phyloP scores from a whole-genome alignment of 2,329 filamentous ascomycete species.

The Diaporthe amygdali region DNA sequence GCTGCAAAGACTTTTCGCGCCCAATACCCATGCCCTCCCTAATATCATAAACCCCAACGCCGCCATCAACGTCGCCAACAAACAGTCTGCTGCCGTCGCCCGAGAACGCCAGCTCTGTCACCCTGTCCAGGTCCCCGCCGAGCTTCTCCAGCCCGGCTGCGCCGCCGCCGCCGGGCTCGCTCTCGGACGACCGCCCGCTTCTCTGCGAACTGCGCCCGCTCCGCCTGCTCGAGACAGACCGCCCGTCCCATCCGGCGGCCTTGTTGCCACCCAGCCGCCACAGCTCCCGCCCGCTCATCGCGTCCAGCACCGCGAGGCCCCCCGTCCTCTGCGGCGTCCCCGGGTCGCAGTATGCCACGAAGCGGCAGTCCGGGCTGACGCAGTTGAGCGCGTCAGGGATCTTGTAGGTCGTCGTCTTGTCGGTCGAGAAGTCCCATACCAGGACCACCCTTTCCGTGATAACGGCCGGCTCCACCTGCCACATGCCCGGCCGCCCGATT shows the following conservation, averaged over 20 bases:
- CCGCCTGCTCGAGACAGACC: background rate
- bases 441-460: conserved; percentile 42
- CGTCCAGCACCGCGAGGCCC: conserved; percentile 43
- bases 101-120: conserved; percentile 45
- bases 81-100: conserved; percentile 42
- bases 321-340: conserved; percentile 37
- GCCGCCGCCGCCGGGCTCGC: background rate
- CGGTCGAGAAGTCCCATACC: conserved; percentile 45
- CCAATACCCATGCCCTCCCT: conserved; percentile 30
- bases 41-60: conserved; percentile 42
- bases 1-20: background rate
- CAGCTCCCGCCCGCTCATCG: conserved; percentile 40
- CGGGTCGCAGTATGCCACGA: conserved; percentile 45
- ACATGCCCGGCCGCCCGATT: conserved; percentile 36
- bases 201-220: conserved; percentile 6
- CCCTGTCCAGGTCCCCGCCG: conserved; percentile 36
- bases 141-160: conserved; percentile 16
- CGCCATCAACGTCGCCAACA: conserved; percentile 40
- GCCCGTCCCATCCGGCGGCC: conserved; percentile 27
- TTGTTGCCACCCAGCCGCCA: conserved; percentile 41
- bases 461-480: conserved; percentile 38
- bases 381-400: conserved; percentile 45
- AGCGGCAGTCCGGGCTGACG: conserved; percentile 46
- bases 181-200: conserved; percentile 16
- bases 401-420: conserved; percentile 42